Percentiles rank a stretch among this genome's conserved stretches.
These are phyloP conservation scores for Amaranthus tricolor DNA, from an alignment of 179 eudicot species.

Conservation along the genomic window DNA sequence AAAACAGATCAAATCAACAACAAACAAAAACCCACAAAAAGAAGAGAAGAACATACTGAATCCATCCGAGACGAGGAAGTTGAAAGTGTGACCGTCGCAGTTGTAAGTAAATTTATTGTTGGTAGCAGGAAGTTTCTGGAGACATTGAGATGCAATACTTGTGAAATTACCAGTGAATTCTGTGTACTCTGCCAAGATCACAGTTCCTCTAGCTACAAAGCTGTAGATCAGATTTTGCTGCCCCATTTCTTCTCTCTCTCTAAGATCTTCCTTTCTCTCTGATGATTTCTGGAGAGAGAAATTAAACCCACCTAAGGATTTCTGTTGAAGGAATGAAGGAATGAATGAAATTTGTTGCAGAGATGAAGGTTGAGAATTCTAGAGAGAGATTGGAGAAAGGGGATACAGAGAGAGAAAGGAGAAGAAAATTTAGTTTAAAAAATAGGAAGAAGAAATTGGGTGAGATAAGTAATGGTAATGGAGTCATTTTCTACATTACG, in stretches of 20 bases:
- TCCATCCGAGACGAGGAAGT: slow-evolving; percentile 41
- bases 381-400: slow-evolving; percentile 1
- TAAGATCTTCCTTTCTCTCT: neutral
- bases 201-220: slow-evolving; percentile 34
- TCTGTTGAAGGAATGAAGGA: neutral
- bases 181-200: slow-evolving; percentile 36
- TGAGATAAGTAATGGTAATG: neutral
- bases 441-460: neutral
- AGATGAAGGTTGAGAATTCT: slow-evolving; percentile 8
- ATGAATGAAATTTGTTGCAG: slow-evolving; percentile 10
- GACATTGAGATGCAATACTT: slow-evolving; percentile 38
- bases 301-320: neutral
- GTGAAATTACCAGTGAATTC: slow-evolving; percentile 38
- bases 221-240: slow-evolving; percentile 41
- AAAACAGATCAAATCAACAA: neutral
- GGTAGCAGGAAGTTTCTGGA: slow-evolving; percentile 38
- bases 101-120: slow-evolving; percentile 41
- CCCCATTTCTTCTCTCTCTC: slow-evolving; percentile 23
- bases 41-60: slow-evolving; percentile 22
- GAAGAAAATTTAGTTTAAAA: neutral
- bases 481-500: neutral
- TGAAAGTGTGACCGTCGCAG: slow-evolving; percentile 41
- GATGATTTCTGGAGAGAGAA: slow-evolving; percentile 16
- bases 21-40: neutral
- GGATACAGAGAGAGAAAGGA: neutral